Evolutionary conservation across 805 yeast species (phyloP).

Genomic region (Candida maris): DNA sequence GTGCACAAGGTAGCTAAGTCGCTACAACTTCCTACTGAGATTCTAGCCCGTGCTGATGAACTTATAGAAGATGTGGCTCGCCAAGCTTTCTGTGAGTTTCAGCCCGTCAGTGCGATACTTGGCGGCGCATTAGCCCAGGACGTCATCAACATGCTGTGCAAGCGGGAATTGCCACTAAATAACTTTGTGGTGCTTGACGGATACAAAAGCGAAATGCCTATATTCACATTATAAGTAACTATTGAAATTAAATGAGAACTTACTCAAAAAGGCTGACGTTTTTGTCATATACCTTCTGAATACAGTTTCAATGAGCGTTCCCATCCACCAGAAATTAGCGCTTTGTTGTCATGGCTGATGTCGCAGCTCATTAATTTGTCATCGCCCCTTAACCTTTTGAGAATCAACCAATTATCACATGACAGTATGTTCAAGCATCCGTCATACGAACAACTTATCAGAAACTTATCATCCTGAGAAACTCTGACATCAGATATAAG

Average conservation of each 20-base stretch:
- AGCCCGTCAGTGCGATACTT: slow-evolving; percentile 80
- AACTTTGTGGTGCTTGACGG: slow-evolving; percentile 80
- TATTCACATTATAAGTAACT: slow-evolving; percentile 25
- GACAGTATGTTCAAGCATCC: slow-evolving; percentile 59
- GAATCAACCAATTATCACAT: slow-evolving; percentile 64
- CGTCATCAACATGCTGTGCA: slow-evolving; percentile 74
- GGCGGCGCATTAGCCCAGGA: slow-evolving; percentile 94
- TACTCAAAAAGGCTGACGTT: not conserved
- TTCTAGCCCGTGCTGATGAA: slow-evolving; percentile 34
- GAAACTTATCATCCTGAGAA: slow-evolving; percentile 37
- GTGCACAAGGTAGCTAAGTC: slow-evolving; percentile 32
- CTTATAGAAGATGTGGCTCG: slow-evolving; percentile 38
- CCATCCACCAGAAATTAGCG: slow-evolving; percentile 72
- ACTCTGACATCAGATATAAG: slow-evolving; percentile 66
- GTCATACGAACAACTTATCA: slow-evolving; percentile 71
- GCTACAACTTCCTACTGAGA: slow-evolving; percentile 44
- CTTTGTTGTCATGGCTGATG: slow-evolving; percentile 38
- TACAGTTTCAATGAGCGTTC: slow-evolving; percentile 67
- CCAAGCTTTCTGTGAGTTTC: slow-evolving; percentile 61
- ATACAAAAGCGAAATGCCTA: slow-evolving; percentile 66
- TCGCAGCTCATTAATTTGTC: slow-evolving; percentile 77
- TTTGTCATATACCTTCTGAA: slow-evolving; percentile 2
- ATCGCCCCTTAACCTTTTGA: slow-evolving; percentile 50
- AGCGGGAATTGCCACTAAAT: slow-evolving; percentile 75
- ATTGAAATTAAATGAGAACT: too few species aligned